These are phyloP conservation scores for Eucommia ulmoides DNA, from an alignment of 257 asterid species.

Conservation along the genomic window DNA sequence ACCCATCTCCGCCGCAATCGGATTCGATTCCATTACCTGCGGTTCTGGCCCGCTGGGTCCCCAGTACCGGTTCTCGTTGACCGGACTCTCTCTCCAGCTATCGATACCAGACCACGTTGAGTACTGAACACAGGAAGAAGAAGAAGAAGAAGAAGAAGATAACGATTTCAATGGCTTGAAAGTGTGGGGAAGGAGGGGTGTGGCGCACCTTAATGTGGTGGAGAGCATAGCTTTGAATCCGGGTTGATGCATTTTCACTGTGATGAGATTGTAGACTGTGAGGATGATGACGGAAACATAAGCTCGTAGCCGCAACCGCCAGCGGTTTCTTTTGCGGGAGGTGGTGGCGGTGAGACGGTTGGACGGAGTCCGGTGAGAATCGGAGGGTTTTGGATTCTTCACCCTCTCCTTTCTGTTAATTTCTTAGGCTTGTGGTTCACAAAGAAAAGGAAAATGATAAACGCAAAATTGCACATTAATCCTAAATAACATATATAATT, in stretches of 20 bases:
- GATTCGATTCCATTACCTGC: slow-evolving; percentile 6
- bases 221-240: slow-evolving; percentile 15
- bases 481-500: no score
- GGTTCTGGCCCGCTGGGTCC: slow-evolving; percentile 63
- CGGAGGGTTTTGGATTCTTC: no score
- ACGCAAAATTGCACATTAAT: no score
- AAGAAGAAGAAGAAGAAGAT: slow-evolving; percentile 7
- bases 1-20: slow-evolving; percentile 11
- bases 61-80: slow-evolving; percentile 62
- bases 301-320: no score
- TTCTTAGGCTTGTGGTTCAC: no score
- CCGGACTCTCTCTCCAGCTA: slow-evolving; percentile 56
- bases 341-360: no score
- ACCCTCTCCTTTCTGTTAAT: no score
- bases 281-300: no score
- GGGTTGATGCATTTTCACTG: slow-evolving; percentile 2
- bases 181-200: slow-evolving; percentile 5
- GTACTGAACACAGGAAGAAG: slow-evolving; percentile 20
- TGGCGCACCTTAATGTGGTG: slow-evolving; percentile 8
- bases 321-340: no score
- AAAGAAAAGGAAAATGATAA: no score
- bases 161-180: slow-evolving; percentile 13
- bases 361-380: no score
- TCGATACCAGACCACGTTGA: slow-evolving; percentile 78
- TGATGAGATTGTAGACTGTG: no score